Base-by-base conservation (phyloP, 352 stramenopile species). In the Phytophthora colocasiae region DNA sequence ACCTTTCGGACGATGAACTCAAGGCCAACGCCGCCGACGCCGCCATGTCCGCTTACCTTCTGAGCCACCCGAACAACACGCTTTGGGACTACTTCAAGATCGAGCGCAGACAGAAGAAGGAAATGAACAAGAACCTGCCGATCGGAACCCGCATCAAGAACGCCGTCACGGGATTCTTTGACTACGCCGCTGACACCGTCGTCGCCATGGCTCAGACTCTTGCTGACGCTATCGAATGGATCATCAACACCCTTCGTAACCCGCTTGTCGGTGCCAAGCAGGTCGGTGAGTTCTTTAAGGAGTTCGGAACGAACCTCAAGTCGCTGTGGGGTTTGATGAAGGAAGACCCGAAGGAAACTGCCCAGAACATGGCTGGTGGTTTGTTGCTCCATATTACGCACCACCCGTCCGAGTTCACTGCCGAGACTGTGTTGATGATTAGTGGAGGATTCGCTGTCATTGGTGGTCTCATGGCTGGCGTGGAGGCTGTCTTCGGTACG, bases 31-130 rank as follows among this genome's bases (percentile, higher is more conserved):
- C 61, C 15, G 63, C 63, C 26, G 63, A 71, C 14, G 63, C 40
- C 6, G 56, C 63, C 38, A 71, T 71, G 63, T 66, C 57, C 3
- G 47, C 63, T 3, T 71, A 71, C 43, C n/a, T 66, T 22, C 26
- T 71, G 15, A 71, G 57, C 49, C 63, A 71, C 41, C 63, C 63
- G 3, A 71, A 71, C 50, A 71, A 71, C 51, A 71, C 63, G 0
- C 38, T 71, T 17, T 71, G 63, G 63, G 63, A 71, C 57, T 71
- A 66, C 50, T 71, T 71, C 34, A 71, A 71, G 34, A 66, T 71
- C 26, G 63, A 71, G 43, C 24, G 58, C 6, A 50, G 39, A 15
- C 63, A 71, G 31, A 66, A 66, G 39, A 55, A 36, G 12, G 47
- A 40, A 17, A 71, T 64, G 48, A 40, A 41, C 34, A 36, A 40